Evolutionary conservation across 768 basidiomycete genomes (phyloP).

Genomic region (Brasilioporus rufonigricans): DNA sequence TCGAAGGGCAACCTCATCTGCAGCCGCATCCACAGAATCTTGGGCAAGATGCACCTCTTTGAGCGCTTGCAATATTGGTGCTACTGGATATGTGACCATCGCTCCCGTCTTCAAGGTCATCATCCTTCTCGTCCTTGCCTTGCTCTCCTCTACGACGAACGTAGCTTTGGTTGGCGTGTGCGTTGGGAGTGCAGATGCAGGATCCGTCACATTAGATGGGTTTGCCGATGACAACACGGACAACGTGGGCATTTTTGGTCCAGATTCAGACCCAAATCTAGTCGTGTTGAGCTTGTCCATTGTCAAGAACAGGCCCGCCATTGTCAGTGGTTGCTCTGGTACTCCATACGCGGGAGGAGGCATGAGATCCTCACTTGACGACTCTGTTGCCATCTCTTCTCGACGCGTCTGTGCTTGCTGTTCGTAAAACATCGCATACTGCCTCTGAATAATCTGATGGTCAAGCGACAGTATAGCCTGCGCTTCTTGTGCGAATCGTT

Average conservation of each 20-base stretch:
- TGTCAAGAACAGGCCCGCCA: background rate
- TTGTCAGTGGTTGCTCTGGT: background rate
- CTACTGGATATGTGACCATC: background rate
- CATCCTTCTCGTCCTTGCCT: background rate
- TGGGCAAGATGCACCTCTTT: conserved; percentile 20
- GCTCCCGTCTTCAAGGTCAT: background rate
- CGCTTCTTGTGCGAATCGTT: conserved; percentile 18
- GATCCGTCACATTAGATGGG: background rate
- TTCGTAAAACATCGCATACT: conserved; percentile 10
- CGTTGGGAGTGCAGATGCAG: background rate
- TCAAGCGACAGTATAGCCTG: conserved; percentile 19
- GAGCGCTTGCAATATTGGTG: conserved; percentile 4
- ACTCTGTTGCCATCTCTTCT: background rate
- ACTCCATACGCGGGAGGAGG: conserved; percentile 7
- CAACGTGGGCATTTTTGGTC: background rate
- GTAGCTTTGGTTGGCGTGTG: conserved; percentile 13
- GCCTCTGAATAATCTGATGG: conserved; percentile 11
- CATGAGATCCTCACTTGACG: conserved; percentile 2
- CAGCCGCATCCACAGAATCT: conserved; percentile 22
- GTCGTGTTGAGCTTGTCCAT: background rate
- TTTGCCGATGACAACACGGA: background rate
- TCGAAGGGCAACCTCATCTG: conserved; percentile 23
- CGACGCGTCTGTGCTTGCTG: conserved; percentile 2
- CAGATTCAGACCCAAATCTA: background rate
- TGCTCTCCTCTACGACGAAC: conserved; percentile 7